Evolutionary conservation across 2,329 filamentous ascomycete genomes (phyloP), one percentile per base, ranked within the genome.

Genomic region (Fusarium napiforme): DNA sequence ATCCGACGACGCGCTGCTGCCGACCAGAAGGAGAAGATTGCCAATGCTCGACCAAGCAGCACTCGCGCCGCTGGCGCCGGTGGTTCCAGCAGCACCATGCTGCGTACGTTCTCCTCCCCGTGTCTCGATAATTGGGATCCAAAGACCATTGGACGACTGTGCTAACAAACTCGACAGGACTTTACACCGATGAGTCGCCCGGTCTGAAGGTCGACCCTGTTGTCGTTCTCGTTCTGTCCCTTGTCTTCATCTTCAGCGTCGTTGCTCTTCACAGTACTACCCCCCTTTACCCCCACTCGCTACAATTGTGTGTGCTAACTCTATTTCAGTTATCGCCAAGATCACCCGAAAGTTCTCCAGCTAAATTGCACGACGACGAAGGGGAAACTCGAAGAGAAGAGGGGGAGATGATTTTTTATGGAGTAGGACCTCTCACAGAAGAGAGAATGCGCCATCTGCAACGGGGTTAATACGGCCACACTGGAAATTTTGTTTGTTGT

Each of bases 231-330:
- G 96, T 98, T 77, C 89, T 99, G 78, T 97, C 94, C 80, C 90
- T 99, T 79, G 96, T 97, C 72, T 99, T 99, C 85, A 99, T 99
- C 85, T 98, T 99, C 87, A 96, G 93, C 81, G 96, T 99, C 81
- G 96, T 99, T 80, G 95, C 95, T 78, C 89, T 99, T 81, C 96
- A 99, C 87, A 95, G 96, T 98, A 91, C 78, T 94, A 15, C 23
- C 88, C 30, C 34, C 32, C 32, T 28, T 37, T 8, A 2, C 3
- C 28, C 18, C 5, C 32, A 40, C 45, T 23, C 23, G 23, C 23
- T 23, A 23, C 42, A 18, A 50, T 19, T 23, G 10, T 21, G 16
- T 36, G 74, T 69, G 37, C 77, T 81, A 77, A 79, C 68, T 11
- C n/a, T 26, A 32, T 36, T 16, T 14, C 32, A 98, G 95, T 98